Evolutionary conservation across 2,329 filamentous ascomycete species (phyloP).

Genomic region (Stenocarpella maydis): DNA sequence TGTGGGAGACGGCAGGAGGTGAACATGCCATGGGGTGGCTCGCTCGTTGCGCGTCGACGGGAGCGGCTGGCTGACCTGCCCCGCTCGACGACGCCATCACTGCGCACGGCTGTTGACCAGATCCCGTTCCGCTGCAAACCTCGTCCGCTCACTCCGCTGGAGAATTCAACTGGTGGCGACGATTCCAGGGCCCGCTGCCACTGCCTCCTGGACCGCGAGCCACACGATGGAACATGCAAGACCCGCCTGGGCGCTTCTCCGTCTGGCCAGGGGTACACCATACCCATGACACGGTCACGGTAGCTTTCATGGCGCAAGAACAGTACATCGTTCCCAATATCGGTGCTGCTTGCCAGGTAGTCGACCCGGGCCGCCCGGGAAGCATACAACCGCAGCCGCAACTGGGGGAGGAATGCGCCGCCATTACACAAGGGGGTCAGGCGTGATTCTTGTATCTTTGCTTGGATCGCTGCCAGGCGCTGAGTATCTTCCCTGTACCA

Average conservation of each 20-base stretch:
- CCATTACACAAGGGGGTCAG: slow-evolving; percentile 18
- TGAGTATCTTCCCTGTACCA: slow-evolving; percentile 25
- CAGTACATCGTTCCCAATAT: neutral
- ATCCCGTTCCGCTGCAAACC: slow-evolving; percentile 15
- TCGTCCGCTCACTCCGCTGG: slow-evolving; percentile 16
- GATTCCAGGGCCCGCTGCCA: neutral
- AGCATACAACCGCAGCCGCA: neutral
- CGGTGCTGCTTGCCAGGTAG: neutral
- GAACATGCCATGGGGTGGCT: slow-evolving; percentile 35
- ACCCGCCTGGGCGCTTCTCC: slow-evolving; percentile 6
- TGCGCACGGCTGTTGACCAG: slow-evolving; percentile 26
- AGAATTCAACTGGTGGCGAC: slow-evolving; percentile 16
- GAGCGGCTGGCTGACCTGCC: slow-evolving; percentile 6
- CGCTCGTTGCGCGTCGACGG: slow-evolving; percentile 28
- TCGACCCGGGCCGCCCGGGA: neutral
- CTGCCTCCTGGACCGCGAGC: neutral
- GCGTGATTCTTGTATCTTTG: neutral
- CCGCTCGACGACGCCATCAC: neutral
- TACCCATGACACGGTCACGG: neutral
- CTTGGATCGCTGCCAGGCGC: slow-evolving; percentile 6
- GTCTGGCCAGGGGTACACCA: slow-evolving; percentile 23
- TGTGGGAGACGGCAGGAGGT: slow-evolving; percentile 37
- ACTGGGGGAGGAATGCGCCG: neutral
- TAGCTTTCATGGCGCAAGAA: neutral
- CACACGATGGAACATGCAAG: slow-evolving; percentile 9